Base-by-base conservation (phyloP, 192 early-diverging fungal species). In the Linderina pennispora region DNA sequence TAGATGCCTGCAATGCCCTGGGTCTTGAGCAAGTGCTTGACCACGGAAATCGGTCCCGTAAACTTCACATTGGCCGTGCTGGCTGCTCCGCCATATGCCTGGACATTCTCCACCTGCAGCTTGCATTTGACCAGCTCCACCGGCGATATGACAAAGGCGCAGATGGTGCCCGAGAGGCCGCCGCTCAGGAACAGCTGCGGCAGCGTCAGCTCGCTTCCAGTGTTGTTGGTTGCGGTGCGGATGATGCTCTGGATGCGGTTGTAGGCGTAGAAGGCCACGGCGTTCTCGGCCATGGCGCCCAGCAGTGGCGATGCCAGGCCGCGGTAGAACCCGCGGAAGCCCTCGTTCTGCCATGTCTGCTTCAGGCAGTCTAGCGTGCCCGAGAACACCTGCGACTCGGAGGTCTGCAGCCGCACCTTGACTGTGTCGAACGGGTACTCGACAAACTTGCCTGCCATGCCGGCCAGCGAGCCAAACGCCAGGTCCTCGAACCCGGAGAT, bases 371-470 rank as follows among this genome's bases (percentile, higher is more conserved):
- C 89, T 31, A 81, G 35, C 1, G 92, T 84, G 21, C 90, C 90
- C 14, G 68, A 64, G 59, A 90, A 97, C 50, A 69, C 69, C 7
- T 77, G 74, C 13, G 55, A 50, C 14, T 72, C 68, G 31, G 78
- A 60, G 0, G 91, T 82, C 53, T 98, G 95, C 25, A 98, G 77
- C 3, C 93, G 87, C 8, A 97, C 92, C 42, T 95, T 91, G 70
- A 95, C 73, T 3, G 92, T 94, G 73, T 96, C 94, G 58, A 95
- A 95, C 3, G 95, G 94, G 43, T 89, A 95, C 62, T 98, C 94
- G 52, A 98, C 82, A 46, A 90, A 76, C 78, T 94, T 94, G 65
- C 89, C 95, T 17, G 83, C 76, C 49, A 96, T 82, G 21, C 95
- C 95, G 3, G 90, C 82, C 11, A 92, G 48, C 35, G 67, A 77